phyloP scores from a whole-genome alignment of 2,329 filamentous ascomycete genomes.

The Neonectria magnoliae region DNA sequence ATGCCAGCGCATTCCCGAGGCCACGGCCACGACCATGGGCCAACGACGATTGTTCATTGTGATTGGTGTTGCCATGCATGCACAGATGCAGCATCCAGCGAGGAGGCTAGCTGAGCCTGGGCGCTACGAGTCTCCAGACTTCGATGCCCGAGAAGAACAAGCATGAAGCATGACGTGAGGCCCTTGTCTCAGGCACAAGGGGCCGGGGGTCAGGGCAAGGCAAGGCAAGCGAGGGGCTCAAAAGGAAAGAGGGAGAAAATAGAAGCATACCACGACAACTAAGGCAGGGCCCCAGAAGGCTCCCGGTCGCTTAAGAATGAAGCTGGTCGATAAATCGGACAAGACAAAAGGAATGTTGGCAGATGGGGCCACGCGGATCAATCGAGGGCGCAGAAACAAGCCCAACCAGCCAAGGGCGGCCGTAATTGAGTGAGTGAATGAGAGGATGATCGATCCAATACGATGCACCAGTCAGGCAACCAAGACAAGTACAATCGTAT shows the following conservation, averaged over 20 bases:
- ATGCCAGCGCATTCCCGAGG: slow-evolving; percentile 12
- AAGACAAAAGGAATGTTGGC: slow-evolving; percentile 38
- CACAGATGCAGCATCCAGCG: neutral
- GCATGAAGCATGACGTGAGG: slow-evolving; percentile 13
- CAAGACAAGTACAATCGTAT: slow-evolving; percentile 15
- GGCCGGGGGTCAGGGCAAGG: slow-evolving; percentile 16
- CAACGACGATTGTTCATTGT: neutral
- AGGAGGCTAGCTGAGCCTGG: slow-evolving; percentile 3
- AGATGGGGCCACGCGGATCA: slow-evolving; percentile 28
- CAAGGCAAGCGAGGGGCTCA: slow-evolving; percentile 32
- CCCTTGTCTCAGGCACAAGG: slow-evolving; percentile 34
- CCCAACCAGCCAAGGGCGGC: slow-evolving; percentile 19
- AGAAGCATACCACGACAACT: slow-evolving; percentile 41
- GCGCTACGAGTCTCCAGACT: neutral
- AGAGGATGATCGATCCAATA: slow-evolving; percentile 15
- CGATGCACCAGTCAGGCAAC: neutral
- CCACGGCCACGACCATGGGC: neutral
- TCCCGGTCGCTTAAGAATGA: slow-evolving; percentile 36
- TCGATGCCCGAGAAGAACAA: neutral
- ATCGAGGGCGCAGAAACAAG: slow-evolving; percentile 22
- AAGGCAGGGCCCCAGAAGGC: slow-evolving; percentile 36
- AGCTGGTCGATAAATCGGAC: slow-evolving; percentile 40
- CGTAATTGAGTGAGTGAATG: slow-evolving; percentile 22
- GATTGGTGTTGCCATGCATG: slow-evolving; percentile 11
- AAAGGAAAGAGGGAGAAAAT: slow-evolving; percentile 36